Evolutionary conservation across 139 green algal species (phyloP).

Genomic region (Desmodesmus armatus): DNA sequence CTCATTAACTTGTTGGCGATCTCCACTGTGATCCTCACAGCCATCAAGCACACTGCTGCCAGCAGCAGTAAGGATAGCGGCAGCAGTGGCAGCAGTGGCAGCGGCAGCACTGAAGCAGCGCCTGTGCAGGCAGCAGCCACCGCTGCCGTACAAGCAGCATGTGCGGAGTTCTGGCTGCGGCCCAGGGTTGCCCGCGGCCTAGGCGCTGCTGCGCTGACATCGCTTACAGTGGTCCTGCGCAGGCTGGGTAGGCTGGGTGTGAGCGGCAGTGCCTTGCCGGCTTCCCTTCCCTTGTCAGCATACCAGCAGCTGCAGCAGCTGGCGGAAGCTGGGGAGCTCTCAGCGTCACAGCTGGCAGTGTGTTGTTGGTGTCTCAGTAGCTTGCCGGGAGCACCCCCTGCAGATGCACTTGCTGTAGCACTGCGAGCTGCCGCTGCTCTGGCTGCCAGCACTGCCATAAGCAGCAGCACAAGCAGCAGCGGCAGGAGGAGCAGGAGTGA

Average conservation of each 20-base stretch:
- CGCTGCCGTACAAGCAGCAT: not conserved
- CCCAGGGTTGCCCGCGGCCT: not conserved
- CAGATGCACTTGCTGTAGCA: not conserved
- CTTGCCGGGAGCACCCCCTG: not conserved
- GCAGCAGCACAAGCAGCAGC: too few species aligned
- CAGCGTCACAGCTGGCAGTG: constrained; percentile 14
- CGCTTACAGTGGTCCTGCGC: constrained; percentile 29
- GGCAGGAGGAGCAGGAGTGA: too few species aligned
- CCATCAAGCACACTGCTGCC: not conserved
- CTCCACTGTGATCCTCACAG: constrained; percentile 14
- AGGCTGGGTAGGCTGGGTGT: constrained; percentile 8
- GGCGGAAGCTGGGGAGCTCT: not conserved
- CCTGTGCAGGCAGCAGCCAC: not conserved
- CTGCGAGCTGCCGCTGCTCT: not conserved
- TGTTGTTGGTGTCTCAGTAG: constrained; percentile 15
- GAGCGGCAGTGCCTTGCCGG: not conserved
- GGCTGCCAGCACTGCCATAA: too few species aligned
- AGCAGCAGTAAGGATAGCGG: constrained; percentile 8
- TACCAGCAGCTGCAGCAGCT: constrained; percentile 7
- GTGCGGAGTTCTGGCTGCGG: constrained; percentile 7
- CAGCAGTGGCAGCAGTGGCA: constrained; percentile 37
- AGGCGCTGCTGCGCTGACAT: not conserved
- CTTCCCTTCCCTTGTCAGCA: not conserved
- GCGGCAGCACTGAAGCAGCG: not conserved
- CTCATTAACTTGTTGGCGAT: constrained; percentile 36